Evolutionary conservation across 2,329 filamentous ascomycete genomes (phyloP).

Genomic region (Aschersonia sp.): DNA sequence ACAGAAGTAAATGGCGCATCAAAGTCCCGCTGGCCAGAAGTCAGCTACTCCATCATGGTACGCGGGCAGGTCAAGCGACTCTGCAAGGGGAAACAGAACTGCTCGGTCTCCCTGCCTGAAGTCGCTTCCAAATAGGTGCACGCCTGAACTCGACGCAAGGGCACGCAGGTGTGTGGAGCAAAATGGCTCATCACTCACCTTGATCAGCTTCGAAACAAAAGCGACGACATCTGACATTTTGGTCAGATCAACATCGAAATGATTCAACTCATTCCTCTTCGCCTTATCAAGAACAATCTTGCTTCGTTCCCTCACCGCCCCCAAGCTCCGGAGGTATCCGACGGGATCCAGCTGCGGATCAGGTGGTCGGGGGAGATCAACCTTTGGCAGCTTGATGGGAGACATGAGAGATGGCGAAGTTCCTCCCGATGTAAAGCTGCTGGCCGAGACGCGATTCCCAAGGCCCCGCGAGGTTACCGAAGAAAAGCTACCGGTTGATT

Average conservation of each 20-base stretch:
- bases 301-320: slow-evolving; percentile 71
- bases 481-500: slow-evolving; percentile 35
- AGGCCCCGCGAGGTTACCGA: slow-evolving; percentile 33
- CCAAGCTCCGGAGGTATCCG: slow-evolving; percentile 79
- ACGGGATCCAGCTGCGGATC: slow-evolving; percentile 81
- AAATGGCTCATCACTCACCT: slow-evolving; percentile 38
- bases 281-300: slow-evolving; percentile 64
- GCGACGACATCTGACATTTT: slow-evolving; percentile 74
- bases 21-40: slow-evolving; percentile 31
- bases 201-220: slow-evolving; percentile 88
- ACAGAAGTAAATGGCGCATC: slow-evolving; percentile 46
- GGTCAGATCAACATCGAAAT: slow-evolving; percentile 77
- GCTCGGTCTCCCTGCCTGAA: too few species aligned
- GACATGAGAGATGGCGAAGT: slow-evolving; percentile 39
- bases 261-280: slow-evolving; percentile 58
- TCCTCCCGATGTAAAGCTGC: slow-evolving; percentile 27
- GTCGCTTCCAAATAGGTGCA: too few species aligned
- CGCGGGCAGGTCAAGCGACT: too few species aligned
- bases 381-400: slow-evolving; percentile 47
- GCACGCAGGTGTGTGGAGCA: background rate
- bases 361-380: slow-evolving; percentile 70
- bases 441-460: slow-evolving; percentile 35
- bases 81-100: too few species aligned
- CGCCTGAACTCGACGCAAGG: too few species aligned
- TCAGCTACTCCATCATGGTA: background rate